Conservation (phyloP, 208 protist genomes). For the Phytomonas sp. region DNA sequence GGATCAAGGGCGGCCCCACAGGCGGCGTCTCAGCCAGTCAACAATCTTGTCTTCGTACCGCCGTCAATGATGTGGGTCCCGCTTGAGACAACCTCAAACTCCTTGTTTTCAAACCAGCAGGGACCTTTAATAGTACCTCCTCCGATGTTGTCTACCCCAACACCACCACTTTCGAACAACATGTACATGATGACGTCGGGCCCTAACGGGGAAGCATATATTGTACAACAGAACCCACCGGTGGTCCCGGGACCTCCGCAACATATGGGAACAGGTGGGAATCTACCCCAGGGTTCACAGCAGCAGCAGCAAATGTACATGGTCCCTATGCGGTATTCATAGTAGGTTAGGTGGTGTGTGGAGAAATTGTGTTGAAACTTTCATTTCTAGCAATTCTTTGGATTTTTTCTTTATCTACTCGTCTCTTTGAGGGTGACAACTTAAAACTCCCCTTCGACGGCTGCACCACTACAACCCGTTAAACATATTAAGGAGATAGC, state of each 20-base stretch:
- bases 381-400: slow-evolving; percentile 10
- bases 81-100: background rate
- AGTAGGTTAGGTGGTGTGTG: background rate
- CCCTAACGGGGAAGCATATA: slow-evolving; percentile 23
- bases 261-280: background rate
- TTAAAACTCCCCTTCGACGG: background rate
- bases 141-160: slow-evolving; percentile 10
- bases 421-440: background rate
- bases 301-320: slow-evolving; percentile 22
- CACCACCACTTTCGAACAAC: slow-evolving; percentile 12
- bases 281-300: background rate
- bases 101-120: background rate
- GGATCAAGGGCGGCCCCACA: background rate
- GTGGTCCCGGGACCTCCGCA: background rate
- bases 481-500: background rate
- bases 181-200: slow-evolving; percentile 30
- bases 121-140: background rate
- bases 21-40: background rate
- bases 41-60: background rate
- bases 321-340: slow-evolving; percentile 21
- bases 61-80: background rate
- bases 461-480: background rate
- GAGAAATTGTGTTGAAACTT: background rate
- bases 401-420: background rate
- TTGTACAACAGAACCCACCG: slow-evolving; percentile 17